These are phyloP conservation scores for Bidens hawaiensis DNA, from an alignment of 140 eudicot genomes.

Conservation along the genomic window DNA sequence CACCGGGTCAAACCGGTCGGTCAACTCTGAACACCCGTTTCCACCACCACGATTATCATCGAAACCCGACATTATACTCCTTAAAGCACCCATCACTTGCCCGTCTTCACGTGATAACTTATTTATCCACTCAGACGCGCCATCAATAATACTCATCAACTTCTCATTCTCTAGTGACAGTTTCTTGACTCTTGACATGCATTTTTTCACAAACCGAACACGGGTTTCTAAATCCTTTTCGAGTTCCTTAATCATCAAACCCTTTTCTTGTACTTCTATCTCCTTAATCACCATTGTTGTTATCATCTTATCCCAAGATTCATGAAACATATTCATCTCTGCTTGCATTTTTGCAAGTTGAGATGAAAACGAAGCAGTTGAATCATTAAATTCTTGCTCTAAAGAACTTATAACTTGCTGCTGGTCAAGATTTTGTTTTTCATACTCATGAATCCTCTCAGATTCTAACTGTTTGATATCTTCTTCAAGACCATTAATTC, in stretches of 20 bases:
- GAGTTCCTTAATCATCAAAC: constrained; percentile 43
- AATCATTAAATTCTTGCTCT: constrained; percentile 55
- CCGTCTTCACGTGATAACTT: constrained; percentile 48
- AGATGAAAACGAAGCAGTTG: constrained; percentile 45
- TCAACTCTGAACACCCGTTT: constrained; percentile 6
- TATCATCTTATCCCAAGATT: constrained; percentile 62
- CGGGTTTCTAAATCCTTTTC: constrained; percentile 39
- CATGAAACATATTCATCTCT: constrained; percentile 35
- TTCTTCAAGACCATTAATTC: constrained; percentile 45
- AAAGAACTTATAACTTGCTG: constrained; percentile 48
- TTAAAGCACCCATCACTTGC: constrained; percentile 47
- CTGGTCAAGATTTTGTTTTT: constrained; percentile 41
- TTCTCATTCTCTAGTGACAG: constrained; percentile 32
- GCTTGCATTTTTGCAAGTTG: constrained; percentile 41
- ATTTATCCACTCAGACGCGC: constrained; percentile 38
- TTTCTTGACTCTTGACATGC: constrained; percentile 25
- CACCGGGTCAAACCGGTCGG: constrained; percentile 39
- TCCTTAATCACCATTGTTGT: constrained; percentile 43
- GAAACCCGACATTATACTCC: constrained; percentile 37
- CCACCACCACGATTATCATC: constrained; percentile 14
- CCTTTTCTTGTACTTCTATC: constrained; percentile 49
- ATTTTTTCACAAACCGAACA: constrained; percentile 27
- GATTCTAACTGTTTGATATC: constrained; percentile 41
- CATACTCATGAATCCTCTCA: constrained; percentile 33
- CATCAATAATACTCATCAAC: constrained; percentile 24